Conservation (phyloP, 2,329 filamentous ascomycete species). For the Fusarium praegraminearum region DNA sequence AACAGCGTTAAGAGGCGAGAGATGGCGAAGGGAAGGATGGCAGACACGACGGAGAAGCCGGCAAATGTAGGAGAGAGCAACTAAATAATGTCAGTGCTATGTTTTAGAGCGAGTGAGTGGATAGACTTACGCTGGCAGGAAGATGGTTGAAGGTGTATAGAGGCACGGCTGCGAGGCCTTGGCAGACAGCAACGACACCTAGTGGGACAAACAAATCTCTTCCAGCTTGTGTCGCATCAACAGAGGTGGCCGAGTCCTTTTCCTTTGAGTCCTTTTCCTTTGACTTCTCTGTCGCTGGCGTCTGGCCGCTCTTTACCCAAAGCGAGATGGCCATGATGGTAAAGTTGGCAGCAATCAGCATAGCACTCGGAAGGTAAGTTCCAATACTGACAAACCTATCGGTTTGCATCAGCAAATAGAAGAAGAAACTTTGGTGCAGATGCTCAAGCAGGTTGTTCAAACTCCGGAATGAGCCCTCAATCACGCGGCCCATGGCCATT, state of each 20-base stretch:
- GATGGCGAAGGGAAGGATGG: conserved; percentile 67
- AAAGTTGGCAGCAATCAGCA: conserved; percentile 94
- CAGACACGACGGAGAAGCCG: conserved; percentile 67
- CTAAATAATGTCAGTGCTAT: conserved; percentile 54
- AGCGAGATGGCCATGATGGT: conserved; percentile 93
- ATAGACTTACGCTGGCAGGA: conserved; percentile 68
- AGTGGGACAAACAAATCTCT: conserved; percentile 79
- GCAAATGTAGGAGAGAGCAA: conserved; percentile 70
- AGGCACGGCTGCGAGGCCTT: conserved; percentile 82
- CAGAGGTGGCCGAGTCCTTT: conserved; percentile 49
- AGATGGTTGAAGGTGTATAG: conserved; percentile 88
- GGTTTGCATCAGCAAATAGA: conserved; percentile 92
- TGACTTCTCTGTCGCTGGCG: conserved; percentile 45
- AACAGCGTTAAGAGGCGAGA: conserved; percentile 65
- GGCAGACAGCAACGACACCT: conserved; percentile 76
- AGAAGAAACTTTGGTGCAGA: conserved; percentile 99
- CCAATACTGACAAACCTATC: conserved; percentile 98
- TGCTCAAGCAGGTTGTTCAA: conserved; percentile 97
- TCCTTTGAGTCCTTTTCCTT: too few relatives aligned
- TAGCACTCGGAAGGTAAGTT: conserved; percentile 96
- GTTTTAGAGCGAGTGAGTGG: background rate
- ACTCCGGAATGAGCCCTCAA: conserved; percentile 92
- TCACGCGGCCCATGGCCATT: conserved; percentile 89
- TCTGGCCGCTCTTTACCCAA: conserved; percentile 88
- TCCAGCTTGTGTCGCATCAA: conserved; percentile 55